Base-by-base conservation (phyloP, 345 rosid species). In the Salix arbutifolia region DNA sequence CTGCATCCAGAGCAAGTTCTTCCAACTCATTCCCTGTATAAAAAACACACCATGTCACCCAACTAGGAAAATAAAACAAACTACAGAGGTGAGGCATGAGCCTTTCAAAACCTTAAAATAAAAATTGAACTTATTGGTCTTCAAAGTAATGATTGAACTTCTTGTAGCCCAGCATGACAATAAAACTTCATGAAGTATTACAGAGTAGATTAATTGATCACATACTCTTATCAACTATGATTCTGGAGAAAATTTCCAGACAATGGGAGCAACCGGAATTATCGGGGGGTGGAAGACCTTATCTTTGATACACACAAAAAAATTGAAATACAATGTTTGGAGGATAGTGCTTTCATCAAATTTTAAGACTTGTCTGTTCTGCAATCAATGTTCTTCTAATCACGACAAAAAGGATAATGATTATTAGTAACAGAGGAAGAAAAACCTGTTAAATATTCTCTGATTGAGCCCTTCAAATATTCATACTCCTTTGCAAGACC, bases 391-490 rank as follows among this genome's bases (percentile, higher is more conserved):
- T 46, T 21, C 31, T 21, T 38, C 61, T 23, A 48, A 72, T 42
- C 56, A 35, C 52, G 8, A 5, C 3, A 18, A 18, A 73, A 33
- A 35, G 40, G 46, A 67, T 52, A n/a, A 64, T 46, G 53, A 44
- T 37, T 2, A 44, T n/a, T 66, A 72, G 77, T 28, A 46, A 44
- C 9, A 33, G 40, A 73, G 26, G 68, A 42, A 75, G 42, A 81
- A 81, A 6, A 77, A 93, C 99, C 99, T 74, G 97, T 91, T 71
- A 96, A 86, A 78, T 84, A 91, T 62, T 79, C 93, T 58, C 77
- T 77, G 80, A 96, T 96, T 9, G 97, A 96, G 80, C 79, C 81
- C 77, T 90, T 96, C 75, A 96, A 84, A 85, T 96, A 93, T 76
- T 86, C 89, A 75, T 90, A 92, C 77, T 96, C 96, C 82, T 89